These are phyloP conservation scores for Selenicereus undatus DNA, from an alignment of 148 eudicot species.

Conservation along the genomic window DNA sequence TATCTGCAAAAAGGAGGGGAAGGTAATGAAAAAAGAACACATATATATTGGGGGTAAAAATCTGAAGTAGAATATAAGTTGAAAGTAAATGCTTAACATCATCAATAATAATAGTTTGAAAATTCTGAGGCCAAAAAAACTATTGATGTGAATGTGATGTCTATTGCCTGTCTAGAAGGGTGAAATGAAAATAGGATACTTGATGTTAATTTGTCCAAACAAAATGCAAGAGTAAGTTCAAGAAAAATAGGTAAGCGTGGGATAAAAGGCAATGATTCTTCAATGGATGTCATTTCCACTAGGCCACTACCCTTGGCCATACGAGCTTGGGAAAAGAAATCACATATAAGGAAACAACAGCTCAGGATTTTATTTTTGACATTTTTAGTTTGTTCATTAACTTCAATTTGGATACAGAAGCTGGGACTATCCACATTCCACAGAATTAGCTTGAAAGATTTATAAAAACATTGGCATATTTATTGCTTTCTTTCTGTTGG, in stretches of 20 bases:
- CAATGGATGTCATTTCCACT: neutral
- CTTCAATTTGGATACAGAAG: neutral
- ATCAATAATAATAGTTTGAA: neutral
- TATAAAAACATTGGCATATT: neutral
- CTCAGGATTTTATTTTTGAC: neutral
- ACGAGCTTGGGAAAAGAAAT: neutral
- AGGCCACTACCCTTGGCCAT: neutral
- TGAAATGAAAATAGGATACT: neutral
- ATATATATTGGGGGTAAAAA: neutral
- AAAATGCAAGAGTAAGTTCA: neutral
- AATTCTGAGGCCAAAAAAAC: neutral
- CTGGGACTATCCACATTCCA: neutral
- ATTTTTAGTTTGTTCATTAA: neutral
- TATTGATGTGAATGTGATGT: neutral
- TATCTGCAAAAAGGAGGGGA: slow-evolving; percentile 46
- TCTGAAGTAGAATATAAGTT: neutral
- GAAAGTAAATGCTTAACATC: neutral
- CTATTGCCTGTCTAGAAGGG: neutral
- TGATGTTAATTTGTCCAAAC: neutral
- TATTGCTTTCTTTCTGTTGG: neutral
- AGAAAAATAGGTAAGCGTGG: neutral
- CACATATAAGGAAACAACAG: neutral
- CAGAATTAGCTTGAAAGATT: neutral
- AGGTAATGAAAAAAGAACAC: neutral
- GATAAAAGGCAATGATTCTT: neutral